Percentiles rank a stretch among this genome's conserved stretches.
phyloP scores from a whole-genome alignment of 306 rosid species.

The Cicer cuneatum region DNA sequence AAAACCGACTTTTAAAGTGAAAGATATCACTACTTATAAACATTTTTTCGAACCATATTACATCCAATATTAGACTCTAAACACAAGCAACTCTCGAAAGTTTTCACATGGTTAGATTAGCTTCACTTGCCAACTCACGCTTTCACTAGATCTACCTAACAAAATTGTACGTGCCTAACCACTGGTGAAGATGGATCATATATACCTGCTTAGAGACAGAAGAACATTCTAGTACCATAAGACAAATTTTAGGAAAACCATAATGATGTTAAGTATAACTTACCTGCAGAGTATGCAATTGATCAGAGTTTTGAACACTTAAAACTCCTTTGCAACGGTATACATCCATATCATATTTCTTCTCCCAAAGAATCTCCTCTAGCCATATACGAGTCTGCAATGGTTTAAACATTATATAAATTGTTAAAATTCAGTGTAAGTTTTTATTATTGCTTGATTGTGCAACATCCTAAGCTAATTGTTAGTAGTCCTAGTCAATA shows the following conservation, averaged over 20 bases:
- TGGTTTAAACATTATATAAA: constrained; percentile 17
- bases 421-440: too few relatives aligned
- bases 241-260: constrained; percentile 24
- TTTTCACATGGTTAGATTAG: neutral
- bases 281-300: constrained; percentile 93
- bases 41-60: neutral
- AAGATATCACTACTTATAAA: neutral
- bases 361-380: constrained; percentile 98
- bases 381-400: constrained; percentile 79
- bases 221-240: neutral
- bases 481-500: too few relatives aligned
- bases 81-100: neutral
- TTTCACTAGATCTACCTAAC: neutral
- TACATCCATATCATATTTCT: constrained; percentile 86
- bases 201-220: constrained; percentile 14
- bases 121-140: neutral
- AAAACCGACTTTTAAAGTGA: neutral
- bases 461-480: too few relatives aligned
- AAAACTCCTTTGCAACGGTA: constrained; percentile 94
- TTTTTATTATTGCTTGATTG: too few relatives aligned
- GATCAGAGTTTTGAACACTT: constrained; percentile 65
- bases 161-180: neutral
- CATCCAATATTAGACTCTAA: neutral
- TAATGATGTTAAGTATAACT: neutral
- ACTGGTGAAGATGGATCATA: constrained; percentile 10